These are phyloP conservation scores for Marasmius tenuissimus DNA, from an alignment of 1,284 basidiomycete species.

Conservation along the genomic window DNA sequence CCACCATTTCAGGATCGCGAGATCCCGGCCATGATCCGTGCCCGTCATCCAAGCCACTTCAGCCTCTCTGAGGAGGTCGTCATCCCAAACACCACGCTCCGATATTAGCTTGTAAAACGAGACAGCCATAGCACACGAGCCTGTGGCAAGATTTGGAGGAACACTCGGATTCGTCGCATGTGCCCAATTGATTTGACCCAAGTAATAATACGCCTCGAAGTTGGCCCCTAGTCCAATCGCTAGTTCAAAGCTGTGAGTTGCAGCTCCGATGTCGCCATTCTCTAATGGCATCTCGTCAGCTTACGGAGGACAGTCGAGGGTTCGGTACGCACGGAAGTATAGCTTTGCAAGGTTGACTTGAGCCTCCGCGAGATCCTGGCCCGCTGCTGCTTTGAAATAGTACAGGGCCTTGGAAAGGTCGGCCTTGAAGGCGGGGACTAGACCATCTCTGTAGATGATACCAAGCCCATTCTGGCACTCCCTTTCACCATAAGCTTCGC, in stretches of 20 bases:
- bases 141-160: constrained; percentile 50
- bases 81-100: constrained; percentile 87
- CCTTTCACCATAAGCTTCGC: constrained; percentile 77
- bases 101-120: constrained; percentile 89
- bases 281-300: constrained; percentile 38
- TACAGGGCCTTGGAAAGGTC: constrained; percentile 70
- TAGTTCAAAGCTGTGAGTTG: constrained; percentile 75
- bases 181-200: constrained; percentile 75
- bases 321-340: constrained; percentile 62
- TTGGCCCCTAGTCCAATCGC: constrained; percentile 85
- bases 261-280: constrained; percentile 60
- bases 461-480: constrained; percentile 91
- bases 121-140: constrained; percentile 82
- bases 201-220: constrained; percentile 91
- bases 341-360: constrained; percentile 89
- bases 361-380: constrained; percentile 85
- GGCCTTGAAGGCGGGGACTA: constrained; percentile 58
- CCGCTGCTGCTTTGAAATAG: constrained; percentile 81
- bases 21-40: constrained; percentile 65
- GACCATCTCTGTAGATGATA: constrained; percentile 88
- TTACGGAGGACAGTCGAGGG: neutral
- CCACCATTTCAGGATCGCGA: constrained; percentile 91
- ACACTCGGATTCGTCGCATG: constrained; percentile 48
- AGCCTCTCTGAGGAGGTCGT: constrained; percentile 82
- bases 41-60: constrained; percentile 79